Conservation (phyloP, 192 early-diverging fungal species). For the Coemansia sp. region DNA sequence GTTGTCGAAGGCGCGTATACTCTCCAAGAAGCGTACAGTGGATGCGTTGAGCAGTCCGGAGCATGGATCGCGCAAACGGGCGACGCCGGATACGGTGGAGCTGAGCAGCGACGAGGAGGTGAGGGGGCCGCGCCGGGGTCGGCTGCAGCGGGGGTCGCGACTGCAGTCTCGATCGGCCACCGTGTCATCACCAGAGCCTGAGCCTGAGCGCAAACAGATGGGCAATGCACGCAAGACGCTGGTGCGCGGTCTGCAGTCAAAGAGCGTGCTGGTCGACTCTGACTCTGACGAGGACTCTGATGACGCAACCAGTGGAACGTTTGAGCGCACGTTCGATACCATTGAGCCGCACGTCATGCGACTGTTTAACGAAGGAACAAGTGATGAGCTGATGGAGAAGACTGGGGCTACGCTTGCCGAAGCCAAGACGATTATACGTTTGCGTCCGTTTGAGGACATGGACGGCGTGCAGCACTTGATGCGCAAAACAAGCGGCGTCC, state of each 20-base stretch:
- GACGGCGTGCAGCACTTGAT: slow-evolving; percentile 56
- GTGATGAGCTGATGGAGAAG: slow-evolving; percentile 38
- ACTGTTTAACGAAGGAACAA: slow-evolving; percentile 34
- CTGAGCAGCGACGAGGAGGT: slow-evolving; percentile 20
- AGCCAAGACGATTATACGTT: slow-evolving; percentile 36
- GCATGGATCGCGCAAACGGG: slow-evolving; percentile 8
- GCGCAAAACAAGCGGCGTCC: slow-evolving; percentile 56
- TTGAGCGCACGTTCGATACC: slow-evolving; percentile 21
- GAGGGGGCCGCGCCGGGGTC: neutral
- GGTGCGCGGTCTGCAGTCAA: slow-evolving; percentile 4
- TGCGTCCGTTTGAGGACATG: slow-evolving; percentile 62
- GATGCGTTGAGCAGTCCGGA: slow-evolving; percentile 20
- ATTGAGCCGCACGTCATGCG: slow-evolving; percentile 43
- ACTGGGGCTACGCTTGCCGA: slow-evolving; percentile 33
- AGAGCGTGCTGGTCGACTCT: neutral
- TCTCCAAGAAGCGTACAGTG: slow-evolving; percentile 22
- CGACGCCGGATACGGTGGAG: slow-evolving; percentile 14
- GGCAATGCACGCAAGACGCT: slow-evolving; percentile 8
- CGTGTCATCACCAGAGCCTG: neutral
- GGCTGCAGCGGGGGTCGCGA: slow-evolving; percentile 35
- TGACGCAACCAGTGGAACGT: neutral
- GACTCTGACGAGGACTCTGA: slow-evolving; percentile 27
- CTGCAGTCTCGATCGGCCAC: neutral
- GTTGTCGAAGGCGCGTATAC: neutral
- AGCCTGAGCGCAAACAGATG: neutral